Base-by-base conservation (phyloP, 768 basidiomycete species). In the Russula lepida region DNA sequence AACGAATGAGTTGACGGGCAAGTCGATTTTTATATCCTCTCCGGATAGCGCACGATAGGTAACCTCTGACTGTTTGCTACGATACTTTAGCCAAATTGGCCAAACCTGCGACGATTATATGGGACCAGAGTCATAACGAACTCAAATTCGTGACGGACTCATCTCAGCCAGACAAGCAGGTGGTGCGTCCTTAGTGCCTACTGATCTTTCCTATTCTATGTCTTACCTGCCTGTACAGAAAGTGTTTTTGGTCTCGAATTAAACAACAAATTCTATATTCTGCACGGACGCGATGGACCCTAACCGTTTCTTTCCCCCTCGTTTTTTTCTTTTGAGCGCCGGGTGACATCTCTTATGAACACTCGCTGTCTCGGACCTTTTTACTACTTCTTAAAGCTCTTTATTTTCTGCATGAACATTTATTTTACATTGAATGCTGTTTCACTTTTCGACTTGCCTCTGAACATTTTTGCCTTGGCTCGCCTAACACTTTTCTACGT, bases 31-130 rank as follows among this genome's bases (percentile, higher is more conserved):
- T 44, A 23, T n/a, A 2, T 1, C 15, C n/a, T 13, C 6, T 27
- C 11, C 35, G 21, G 37, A 19, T 28, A 25, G 50, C 47, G 2
- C 19, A n/a, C 19, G 8, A n/a, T n/a, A n/a, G 19, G 19, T 41
- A 4, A 41, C 41, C 41, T 41, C 7, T 19, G 39, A 12, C 46
- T 23, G 41, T 41, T 23, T 23, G 43, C 49, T n/a, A n/a, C n/a
- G n/a, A n/a, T n/a, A n/a, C n/a, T n/a, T n/a, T n/a, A 62, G 60
- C 46, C 8, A 17, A 28, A 6, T 48, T 56, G n/a, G 35, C 53
- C 15, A 23, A 56, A 13, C 21, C n/a, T 23, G 48, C 41, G 4
- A 9, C 19, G 4, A 52, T 62, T 32, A 32, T 9, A 17, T 53
- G 25, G 33, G 56, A 62, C 43, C 7, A 0, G 3, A 9, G 0